Evolutionary conservation across 2,329 filamentous ascomycete genomes (phyloP).

Genomic region (Talaromyces islandicus): DNA sequence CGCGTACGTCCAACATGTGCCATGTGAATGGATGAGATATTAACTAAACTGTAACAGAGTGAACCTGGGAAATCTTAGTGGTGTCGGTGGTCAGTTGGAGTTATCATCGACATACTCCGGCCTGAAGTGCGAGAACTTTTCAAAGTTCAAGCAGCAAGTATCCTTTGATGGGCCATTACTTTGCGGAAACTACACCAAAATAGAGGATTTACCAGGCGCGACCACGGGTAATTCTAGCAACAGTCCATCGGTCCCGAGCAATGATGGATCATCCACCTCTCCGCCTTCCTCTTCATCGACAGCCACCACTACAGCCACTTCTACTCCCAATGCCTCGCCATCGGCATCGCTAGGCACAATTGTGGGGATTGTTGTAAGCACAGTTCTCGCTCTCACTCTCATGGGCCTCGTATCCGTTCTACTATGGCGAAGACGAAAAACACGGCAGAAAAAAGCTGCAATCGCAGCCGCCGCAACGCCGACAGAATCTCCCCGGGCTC

Average conservation of each 20-base stretch:
- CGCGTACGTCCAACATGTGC: not conserved
- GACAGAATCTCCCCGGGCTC: not conserved
- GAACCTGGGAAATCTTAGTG: not conserved
- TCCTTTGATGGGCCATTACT: not conserved
- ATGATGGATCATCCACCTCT: not conserved
- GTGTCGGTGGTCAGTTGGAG: not conserved
- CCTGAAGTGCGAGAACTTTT: not conserved
- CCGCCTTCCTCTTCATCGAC: not conserved
- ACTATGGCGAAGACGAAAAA: not conserved
- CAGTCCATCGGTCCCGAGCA: not conserved
- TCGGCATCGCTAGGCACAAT: not conserved
- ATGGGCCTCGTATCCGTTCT: not conserved
- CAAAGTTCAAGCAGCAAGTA: not conserved
- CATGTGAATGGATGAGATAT: not conserved
- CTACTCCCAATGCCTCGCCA: not conserved
- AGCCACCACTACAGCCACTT: not conserved
- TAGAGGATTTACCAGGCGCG: not conserved
- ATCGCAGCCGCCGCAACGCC: not conserved
- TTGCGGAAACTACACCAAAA: not conserved
- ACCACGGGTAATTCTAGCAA: not conserved
- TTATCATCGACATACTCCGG: not conserved
- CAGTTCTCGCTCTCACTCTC: not conserved
- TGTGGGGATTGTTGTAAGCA: not conserved
- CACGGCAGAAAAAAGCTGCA: not conserved
- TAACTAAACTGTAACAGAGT: not conserved